Base-by-base conservation (phyloP, 306 rosid genomes). In the Cucurbita ficifolia region DNA sequence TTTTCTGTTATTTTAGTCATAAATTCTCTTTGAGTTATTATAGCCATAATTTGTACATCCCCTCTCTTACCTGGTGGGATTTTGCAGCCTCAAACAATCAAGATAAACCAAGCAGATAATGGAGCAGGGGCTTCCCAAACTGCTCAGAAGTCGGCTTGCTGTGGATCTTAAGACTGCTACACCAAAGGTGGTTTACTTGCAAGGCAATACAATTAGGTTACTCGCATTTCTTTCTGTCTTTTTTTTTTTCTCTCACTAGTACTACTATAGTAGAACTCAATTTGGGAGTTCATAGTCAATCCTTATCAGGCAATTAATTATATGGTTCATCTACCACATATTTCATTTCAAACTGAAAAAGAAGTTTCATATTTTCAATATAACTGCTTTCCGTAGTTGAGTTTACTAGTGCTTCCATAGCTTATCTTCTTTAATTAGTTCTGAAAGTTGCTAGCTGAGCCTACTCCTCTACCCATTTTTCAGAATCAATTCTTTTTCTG, bases 211-310 rank as follows among this genome's bases (percentile, higher is more conserved):
- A 78, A 86, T 79, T 80, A 70, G 78, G 83, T 83, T 73, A 65
- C 82, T 83, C 76, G 81, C 82, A 80, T 82, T 79, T 83, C 81
- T 86, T 80, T 72, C 54, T 43, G 70, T 39, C 71, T 68, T 51
- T 55, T 56, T 29, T 29, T 74, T 54, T 55, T 56, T 29, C 21
- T 74, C 49, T 77, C 83, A 79, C 83, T 46, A 68, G 55, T 83
- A 80, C 79, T 81, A 80, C 73, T 35, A 61, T 74, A 68, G 67
- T 70, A 84, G 73, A 63, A 75, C 82, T 86, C 76, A 68, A 78
- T 84, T 76, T 83, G 87, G 87, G 88, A 77, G 92, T 84, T 88
- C 84, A 78, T 82, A 85, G 84, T 85, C 84, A 88, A 82, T 83
- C 80, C 76, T 64, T 62, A 62, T 36, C 73, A 60, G 72, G 75